These are phyloP conservation scores for Candida pseudocylindracea DNA, from an alignment of 1,139 yeast species.

Conservation along the genomic window DNA sequence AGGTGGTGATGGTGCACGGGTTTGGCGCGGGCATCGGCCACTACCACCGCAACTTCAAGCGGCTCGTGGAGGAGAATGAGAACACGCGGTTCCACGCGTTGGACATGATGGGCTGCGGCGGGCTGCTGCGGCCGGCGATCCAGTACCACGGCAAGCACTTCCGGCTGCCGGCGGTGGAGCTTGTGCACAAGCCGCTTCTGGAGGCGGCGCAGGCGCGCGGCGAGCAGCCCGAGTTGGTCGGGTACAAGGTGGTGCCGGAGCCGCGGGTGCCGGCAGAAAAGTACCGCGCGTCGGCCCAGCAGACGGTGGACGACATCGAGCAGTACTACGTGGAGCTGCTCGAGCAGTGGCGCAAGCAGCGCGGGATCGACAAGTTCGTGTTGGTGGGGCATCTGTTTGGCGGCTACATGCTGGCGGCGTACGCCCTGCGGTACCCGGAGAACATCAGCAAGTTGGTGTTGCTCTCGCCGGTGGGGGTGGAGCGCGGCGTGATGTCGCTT, in stretches of 20 bases:
- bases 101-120: conserved; percentile 22
- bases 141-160: conserved; percentile 5
- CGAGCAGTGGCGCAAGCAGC: conserved; percentile 60
- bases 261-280: conserved; percentile 1
- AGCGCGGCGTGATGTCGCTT: conserved; percentile 7
- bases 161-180: no score
- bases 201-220: no score
- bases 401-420: conserved; percentile 65
- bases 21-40: no score
- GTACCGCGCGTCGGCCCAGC: conserved; percentile 10
- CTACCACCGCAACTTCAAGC: conserved; percentile 10
- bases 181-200: no score
- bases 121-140: conserved; percentile 18
- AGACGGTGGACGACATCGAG: conserved; percentile 25
- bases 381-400: conserved; percentile 88
- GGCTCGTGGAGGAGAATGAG: conserved; percentile 17
- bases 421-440: conserved; percentile 34
- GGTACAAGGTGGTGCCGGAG: no score
- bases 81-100: conserved; percentile 17
- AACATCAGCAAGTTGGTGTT: conserved; percentile 7
- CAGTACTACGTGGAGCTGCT: conserved; percentile 58
- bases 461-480: conserved; percentile 24
- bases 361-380: conserved; percentile 36
- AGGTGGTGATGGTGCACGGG: no score
- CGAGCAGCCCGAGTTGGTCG: no score